Evolutionary conservation across 306 rosid species (phyloP), one percentile per base, ranked within the genome.

Genomic region (Casuarina glauca): DNA sequence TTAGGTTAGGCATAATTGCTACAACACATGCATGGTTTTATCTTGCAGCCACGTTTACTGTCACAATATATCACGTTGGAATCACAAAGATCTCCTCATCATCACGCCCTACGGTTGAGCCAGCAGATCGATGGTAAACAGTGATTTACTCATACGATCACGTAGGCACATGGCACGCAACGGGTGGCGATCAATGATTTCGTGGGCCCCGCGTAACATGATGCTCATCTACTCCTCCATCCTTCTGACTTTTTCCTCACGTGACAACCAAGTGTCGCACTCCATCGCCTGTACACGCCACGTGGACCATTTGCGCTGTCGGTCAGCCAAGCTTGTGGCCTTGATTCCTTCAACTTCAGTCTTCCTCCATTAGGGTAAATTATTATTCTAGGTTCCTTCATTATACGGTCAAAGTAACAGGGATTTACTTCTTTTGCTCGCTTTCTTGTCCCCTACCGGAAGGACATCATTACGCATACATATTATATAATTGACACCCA

Each of bases 171-270:
- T 69, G 86, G 74, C 82, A 61, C 79, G 50, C 82, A 78, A 17
- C 35, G 50, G 58, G 79, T 82, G 85, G 82, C 66, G 32, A 10
- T 44, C 57, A 71, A 84, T 82, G 78, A 84, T 84, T 74, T 75
- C 74, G 7, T 69, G 84, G 80, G 42, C 73, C 69, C 76, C 74
- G 46, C 77, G 39, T 57, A 6, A 2, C 73, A 51, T 50, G 44
- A 70, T 6, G 10, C 35, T 61, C 64, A 54, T 76, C 80, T 38
- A 20, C 26, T 72, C 81, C 68, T 83, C 11, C 1, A 78, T 64
- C 17, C 0, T 15, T 41, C 41, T 81, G 82, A 78, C 69, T 46
- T 71, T 38, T 38, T 63, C 13, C 26, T 36, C 61, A 52, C 67
- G 71, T 20, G 75, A 70, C 48, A 51, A 42, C 66, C 80, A 41